These are phyloP conservation scores for Yamadazyma atmosphaerica DNA, from an alignment of 1,139 yeast genomes.

Conservation along the genomic window DNA sequence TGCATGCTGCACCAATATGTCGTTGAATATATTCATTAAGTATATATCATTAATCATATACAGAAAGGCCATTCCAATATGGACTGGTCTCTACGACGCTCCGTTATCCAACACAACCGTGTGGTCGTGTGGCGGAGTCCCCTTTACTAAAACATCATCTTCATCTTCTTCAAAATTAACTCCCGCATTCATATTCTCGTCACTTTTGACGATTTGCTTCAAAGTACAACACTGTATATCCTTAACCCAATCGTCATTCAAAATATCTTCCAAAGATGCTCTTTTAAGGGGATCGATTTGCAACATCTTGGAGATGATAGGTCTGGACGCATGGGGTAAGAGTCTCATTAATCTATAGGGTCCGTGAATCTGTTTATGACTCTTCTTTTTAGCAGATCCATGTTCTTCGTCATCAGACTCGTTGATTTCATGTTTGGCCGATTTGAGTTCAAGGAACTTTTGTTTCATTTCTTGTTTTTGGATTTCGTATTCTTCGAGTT, in stretches of 20 bases:
- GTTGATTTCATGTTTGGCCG: slow-evolving; percentile 13
- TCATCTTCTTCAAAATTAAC: slow-evolving; percentile 40
- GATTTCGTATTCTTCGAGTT: slow-evolving; percentile 39
- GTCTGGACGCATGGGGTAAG: slow-evolving; percentile 84
- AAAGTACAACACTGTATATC: slow-evolving; percentile 53
- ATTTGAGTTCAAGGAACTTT: slow-evolving; percentile 24
- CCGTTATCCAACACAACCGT: slow-evolving; percentile 31
- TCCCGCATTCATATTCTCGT: slow-evolving; percentile 24
- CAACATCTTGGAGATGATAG: slow-evolving; percentile 73
- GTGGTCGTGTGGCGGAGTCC: slow-evolving; percentile 44
- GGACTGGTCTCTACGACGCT: neutral
- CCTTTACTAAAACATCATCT: slow-evolving; percentile 38
- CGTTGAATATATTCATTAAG: too few relatives aligned
- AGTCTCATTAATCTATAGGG: slow-evolving; percentile 87
- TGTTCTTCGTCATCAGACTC: slow-evolving; percentile 16
- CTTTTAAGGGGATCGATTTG: slow-evolving; percentile 66
- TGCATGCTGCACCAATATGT: too few relatives aligned
- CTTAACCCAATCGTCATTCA: slow-evolving; percentile 69
- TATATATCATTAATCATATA: neutral
- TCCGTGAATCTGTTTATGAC: slow-evolving; percentile 59
- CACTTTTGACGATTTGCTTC: slow-evolving; percentile 24
- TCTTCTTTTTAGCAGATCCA: slow-evolving; percentile 30
- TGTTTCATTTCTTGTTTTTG: slow-evolving; percentile 37
- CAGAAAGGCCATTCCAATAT: neutral
- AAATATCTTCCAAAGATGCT: slow-evolving; percentile 67